These are phyloP conservation scores for Sporothrix pallida DNA, from an alignment of 2,329 filamentous ascomycete genomes.

Conservation along the genomic window DNA sequence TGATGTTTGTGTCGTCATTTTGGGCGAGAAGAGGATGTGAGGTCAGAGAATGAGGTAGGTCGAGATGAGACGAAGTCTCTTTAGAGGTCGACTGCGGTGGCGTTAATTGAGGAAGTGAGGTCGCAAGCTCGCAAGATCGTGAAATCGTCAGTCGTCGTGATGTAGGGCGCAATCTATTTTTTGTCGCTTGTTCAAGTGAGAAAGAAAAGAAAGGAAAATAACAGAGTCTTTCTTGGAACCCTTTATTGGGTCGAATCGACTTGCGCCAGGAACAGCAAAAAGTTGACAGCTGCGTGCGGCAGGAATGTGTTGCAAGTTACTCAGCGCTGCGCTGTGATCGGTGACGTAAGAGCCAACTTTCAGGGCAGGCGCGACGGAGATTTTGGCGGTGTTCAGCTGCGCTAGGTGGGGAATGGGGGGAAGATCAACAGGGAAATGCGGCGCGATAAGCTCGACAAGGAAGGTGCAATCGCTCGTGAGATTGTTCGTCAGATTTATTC, in stretches of 20 bases:
- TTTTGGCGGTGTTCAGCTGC: not conserved
- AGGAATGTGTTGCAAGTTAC: conserved; percentile 23
- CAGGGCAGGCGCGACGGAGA: not conserved
- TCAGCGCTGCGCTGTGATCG: conserved; percentile 7
- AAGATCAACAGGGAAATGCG: not conserved
- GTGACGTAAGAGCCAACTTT: conserved; percentile 17
- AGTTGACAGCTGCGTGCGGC: conserved; percentile 7
- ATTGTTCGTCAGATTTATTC: no score
- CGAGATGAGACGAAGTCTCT: not conserved
- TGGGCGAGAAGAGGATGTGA: not conserved
- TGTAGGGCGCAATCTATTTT: not conserved
- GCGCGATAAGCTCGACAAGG: conserved; percentile 15
- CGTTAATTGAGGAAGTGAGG: not conserved
- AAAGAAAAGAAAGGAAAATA: not conserved
- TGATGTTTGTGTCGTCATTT: conserved; percentile 22
- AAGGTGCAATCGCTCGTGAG: not conserved
- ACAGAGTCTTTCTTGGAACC: no score
- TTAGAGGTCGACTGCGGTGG: conserved; percentile 13
- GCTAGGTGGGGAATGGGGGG: not conserved
- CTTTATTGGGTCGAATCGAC: not conserved
- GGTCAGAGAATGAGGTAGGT: not conserved
- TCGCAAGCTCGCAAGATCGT: not conserved
- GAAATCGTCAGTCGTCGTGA: not conserved
- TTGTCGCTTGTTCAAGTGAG: not conserved
- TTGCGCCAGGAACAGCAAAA: conserved; percentile 11